Percentiles rank a stretch among this genome's conserved stretches.
phyloP scores from a whole-genome alignment of 1,139 yeast genomes.

The Sugiyamaella japonica region DNA sequence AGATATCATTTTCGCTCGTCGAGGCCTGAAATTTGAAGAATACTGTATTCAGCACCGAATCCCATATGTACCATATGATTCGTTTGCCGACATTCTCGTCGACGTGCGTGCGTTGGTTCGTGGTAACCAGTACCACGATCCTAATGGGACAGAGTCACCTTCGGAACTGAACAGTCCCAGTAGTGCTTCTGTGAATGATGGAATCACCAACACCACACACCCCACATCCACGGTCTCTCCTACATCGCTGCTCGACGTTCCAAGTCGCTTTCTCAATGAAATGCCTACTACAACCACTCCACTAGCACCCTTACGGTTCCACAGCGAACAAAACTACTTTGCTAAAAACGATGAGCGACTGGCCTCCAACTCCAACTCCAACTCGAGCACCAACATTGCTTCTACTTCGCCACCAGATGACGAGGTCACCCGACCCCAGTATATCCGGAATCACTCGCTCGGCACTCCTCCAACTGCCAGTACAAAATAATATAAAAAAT shows the following conservation, averaged over 20 bases:
- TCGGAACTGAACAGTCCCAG: slow-evolving; percentile 14
- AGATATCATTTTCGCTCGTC: slow-evolving; percentile 47
- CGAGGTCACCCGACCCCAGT: slow-evolving; percentile 9
- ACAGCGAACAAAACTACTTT: slow-evolving; percentile 13
- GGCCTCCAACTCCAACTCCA: neutral
- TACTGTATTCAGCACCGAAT: slow-evolving; percentile 45
- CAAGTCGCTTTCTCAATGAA: neutral
- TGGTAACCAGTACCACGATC: slow-evolving; percentile 39
- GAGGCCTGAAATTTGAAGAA: slow-evolving; percentile 45
- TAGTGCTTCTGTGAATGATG: slow-evolving; percentile 1
- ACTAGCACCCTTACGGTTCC: slow-evolving; percentile 11
- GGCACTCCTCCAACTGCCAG: slow-evolving; percentile 23
- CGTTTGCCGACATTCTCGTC: slow-evolving; percentile 44
- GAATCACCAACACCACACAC: neutral
- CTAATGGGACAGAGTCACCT: slow-evolving; percentile 11
- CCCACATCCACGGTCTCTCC: neutral
- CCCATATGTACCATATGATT: slow-evolving; percentile 46
- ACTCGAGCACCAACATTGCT: neutral
- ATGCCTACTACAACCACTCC: slow-evolving; percentile 22
- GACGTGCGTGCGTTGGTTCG: slow-evolving; percentile 39
- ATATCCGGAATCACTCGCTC: slow-evolving; percentile 20
- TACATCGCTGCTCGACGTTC: neutral
- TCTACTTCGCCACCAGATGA: neutral
- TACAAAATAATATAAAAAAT: neutral
- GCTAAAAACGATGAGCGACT: slow-evolving; percentile 12